These are phyloP conservation scores for Hypoxylon fuscum DNA, from an alignment of 495 filamentous ascomycete genomes.

Conservation along the genomic window DNA sequence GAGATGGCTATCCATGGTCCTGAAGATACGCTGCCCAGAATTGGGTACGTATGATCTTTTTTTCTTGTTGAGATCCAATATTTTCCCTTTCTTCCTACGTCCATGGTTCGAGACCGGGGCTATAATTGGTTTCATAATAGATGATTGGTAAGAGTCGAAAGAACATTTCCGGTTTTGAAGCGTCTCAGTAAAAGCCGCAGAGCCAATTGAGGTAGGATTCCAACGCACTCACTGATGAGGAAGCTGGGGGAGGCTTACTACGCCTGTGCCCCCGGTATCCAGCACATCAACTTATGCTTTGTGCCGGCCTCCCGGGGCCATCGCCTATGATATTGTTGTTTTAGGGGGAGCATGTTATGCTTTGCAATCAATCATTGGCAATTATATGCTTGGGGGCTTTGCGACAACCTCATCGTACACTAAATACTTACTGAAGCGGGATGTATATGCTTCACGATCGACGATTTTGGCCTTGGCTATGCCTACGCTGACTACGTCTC, in stretches of 20 bases:
- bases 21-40: background rate
- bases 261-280: slow-evolving; percentile 12
- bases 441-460: background rate
- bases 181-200: slow-evolving; percentile 14
- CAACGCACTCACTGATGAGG: slow-evolving; percentile 5
- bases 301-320: slow-evolving; percentile 1
- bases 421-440: background rate
- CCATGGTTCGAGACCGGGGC: slow-evolving; percentile 12
- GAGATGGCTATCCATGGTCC: background rate
- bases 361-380: background rate
- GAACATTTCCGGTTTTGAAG: slow-evolving; percentile 2
- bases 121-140: slow-evolving; percentile 11
- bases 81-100: slow-evolving; percentile 1
- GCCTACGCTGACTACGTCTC: slow-evolving; percentile 1
- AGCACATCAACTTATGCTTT: background rate
- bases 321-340: background rate
- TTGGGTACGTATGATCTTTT: slow-evolving; percentile 4
- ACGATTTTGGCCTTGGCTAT: background rate
- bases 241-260: slow-evolving; percentile 31
- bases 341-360: background rate
- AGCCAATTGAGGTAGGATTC: background rate
- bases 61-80: slow-evolving; percentile 6
- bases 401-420: background rate
- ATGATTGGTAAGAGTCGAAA: slow-evolving; percentile 1
- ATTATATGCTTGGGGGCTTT: background rate